Evolutionary conservation across 257 asterid species (phyloP), one percentile per base, ranked within the genome.

Genomic region (Ligustrum vulgare): DNA sequence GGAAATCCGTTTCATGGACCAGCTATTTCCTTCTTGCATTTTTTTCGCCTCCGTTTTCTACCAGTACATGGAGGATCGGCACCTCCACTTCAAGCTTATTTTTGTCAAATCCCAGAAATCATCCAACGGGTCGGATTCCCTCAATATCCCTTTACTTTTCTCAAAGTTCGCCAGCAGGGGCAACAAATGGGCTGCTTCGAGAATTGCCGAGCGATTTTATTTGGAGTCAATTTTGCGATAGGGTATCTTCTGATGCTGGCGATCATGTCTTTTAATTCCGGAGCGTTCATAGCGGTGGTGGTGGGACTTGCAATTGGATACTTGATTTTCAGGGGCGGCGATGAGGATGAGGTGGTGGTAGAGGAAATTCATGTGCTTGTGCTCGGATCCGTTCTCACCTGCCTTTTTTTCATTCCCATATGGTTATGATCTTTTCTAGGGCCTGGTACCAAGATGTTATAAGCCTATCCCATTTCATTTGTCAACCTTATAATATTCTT

Each of bases 231-330:
- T 75, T 85, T 97, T 0, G 97, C 92, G 68, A 88, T 93, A 78
- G 98, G 98, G 1, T 93, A 93, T 47, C 64, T 89, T 7, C 64
- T 91, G 91, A 93, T 93, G 98, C 83, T 93, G 66, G 96, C 97
- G 66, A 71, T 93, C 62, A 93, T 93, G 98, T 91, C 98, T 4
- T 93, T 88, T 75, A 93, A 93, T 80, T 96, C 80, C 54, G 98
- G 98, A 31, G 97, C 91, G 6, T 87, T 93, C 45, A 37, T 88
- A 15, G 96, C 96, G 12, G 85, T 88, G 62, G 91, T 90, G 68
- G 76, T 83, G 69, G 97, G 98, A 3, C 85, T 93, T 34, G 90
- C 82, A 64, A 79, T 82, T 12, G 98, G 98, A 0, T 91, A 90
- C 72, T 39, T 93, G 82, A 1, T 90, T 8, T 93, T 91, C 74